Percentiles rank a stretch among this genome's conserved stretches.
These are phyloP conservation scores for Annulohypoxylon nitens DNA, from an alignment of 495 filamentous ascomycete genomes.

Conservation along the genomic window DNA sequence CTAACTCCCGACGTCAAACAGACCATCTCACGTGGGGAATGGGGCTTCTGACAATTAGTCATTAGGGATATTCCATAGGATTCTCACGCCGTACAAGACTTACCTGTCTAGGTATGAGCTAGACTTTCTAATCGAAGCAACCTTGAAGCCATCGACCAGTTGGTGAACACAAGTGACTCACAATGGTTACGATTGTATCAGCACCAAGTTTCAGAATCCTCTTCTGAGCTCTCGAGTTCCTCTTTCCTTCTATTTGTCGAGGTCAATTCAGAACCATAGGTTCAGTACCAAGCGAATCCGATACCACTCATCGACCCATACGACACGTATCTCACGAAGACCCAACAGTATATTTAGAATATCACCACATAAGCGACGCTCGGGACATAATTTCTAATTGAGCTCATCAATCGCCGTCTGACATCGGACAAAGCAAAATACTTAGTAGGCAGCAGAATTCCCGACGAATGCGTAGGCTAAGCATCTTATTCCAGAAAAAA, in stretches of 20 bases:
- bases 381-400: neutral
- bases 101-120: neutral
- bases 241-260: neutral
- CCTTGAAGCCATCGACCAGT: neutral
- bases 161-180: neutral
- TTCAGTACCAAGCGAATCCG: neutral
- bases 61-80: neutral
- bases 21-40: neutral
- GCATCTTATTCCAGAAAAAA: slow-evolving; percentile 21
- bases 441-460: neutral
- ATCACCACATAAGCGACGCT: neutral
- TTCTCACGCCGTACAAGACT: neutral
- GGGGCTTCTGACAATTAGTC: neutral
- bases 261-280: neutral
- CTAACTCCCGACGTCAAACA: neutral
- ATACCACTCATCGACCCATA: neutral
- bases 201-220: neutral
- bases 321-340: neutral
- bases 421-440: neutral
- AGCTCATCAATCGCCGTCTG: neutral
- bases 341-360: slow-evolving; percentile 14
- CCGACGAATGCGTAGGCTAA: slow-evolving; percentile 1
- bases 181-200: slow-evolving; percentile 6
- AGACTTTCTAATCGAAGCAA: neutral
- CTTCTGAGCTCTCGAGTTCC: neutral